These are phyloP conservation scores for Paramecium tetraurelia DNA, from an alignment of 73 alveolate species.

Conservation along the genomic window DNA sequence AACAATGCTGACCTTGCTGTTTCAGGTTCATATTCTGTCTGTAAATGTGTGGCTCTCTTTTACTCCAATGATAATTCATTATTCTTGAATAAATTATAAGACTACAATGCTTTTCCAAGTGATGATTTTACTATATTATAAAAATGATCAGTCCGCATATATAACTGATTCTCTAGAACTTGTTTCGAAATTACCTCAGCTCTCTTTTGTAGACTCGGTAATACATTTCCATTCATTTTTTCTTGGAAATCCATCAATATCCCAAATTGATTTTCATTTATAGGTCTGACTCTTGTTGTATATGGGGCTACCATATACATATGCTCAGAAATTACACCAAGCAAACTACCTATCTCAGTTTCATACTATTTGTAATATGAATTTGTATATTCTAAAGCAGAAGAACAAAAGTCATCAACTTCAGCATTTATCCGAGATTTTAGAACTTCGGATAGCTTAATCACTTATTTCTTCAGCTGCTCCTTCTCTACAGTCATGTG, in stretches of 20 bases:
- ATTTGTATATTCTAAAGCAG: conserved; percentile 12
- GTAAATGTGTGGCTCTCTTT: not conserved
- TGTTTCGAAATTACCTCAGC: not conserved
- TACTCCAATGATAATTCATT: not conserved
- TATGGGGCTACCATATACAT: not conserved
- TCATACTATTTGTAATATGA: not conserved
- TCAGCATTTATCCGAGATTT: not conserved
- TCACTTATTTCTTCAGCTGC: not conserved
- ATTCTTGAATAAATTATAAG: not conserved
- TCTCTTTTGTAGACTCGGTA: not conserved
- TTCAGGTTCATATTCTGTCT: not conserved
- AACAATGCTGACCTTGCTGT: not conserved
- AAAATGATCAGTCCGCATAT: not conserved
- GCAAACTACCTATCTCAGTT: not conserved
- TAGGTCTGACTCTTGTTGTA: conserved; percentile 13
- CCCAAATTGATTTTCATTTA: conserved; percentile 21
- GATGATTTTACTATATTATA: not conserved
- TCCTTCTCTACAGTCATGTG: not conserved
- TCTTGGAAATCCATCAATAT: conserved; percentile 20
- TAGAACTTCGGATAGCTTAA: not conserved
- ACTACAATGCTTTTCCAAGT: not conserved
- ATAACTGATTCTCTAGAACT: conserved; percentile 3
- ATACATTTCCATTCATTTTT: not conserved
- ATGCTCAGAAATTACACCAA: not conserved
- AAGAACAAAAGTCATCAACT: not conserved